Conservation (phyloP, 148 eudicot species). For the Nepenthes mirabilis region DNA sequence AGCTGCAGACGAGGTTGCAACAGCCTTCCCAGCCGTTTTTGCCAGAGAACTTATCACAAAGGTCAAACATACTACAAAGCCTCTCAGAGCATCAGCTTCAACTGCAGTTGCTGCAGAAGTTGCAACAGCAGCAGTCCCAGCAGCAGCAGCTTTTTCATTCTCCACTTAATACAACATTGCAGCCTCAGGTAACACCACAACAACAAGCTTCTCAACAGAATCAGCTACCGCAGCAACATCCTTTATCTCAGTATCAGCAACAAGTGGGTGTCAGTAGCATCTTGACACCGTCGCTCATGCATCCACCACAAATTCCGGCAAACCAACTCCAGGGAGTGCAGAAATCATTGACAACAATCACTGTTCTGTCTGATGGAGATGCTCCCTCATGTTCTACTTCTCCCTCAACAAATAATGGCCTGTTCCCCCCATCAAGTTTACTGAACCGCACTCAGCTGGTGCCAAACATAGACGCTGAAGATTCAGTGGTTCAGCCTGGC, state of each 20-base stretch:
- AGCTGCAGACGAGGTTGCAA: slow-evolving; percentile 24
- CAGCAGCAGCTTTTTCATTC: slow-evolving; percentile 31
- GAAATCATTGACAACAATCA: slow-evolving; percentile 21
- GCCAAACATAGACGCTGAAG: slow-evolving; percentile 28
- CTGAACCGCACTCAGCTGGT: slow-evolving; percentile 38
- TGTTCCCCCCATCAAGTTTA: slow-evolving; percentile 39
- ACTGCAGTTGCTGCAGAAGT: slow-evolving; percentile 5
- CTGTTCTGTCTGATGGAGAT: slow-evolving; percentile 53
- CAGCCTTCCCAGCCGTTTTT: slow-evolving; percentile 35
- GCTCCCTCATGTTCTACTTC: slow-evolving; percentile 90
- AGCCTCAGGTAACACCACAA: slow-evolving; percentile 20
- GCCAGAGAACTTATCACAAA: slow-evolving; percentile 42
- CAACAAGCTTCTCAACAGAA: slow-evolving; percentile 31
- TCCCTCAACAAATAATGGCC: slow-evolving; percentile 69
- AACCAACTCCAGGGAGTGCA: slow-evolving; percentile 56
- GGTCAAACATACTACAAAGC: slow-evolving; percentile 39
- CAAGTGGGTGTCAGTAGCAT: slow-evolving; percentile 30
- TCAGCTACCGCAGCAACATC: slow-evolving; percentile 37
- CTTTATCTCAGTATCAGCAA: slow-evolving; percentile 40
- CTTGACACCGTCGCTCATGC: slow-evolving; percentile 41
- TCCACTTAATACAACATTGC: slow-evolving; percentile 19
- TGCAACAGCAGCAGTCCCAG: slow-evolving; percentile 2
- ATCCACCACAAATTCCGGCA: slow-evolving; percentile 32
- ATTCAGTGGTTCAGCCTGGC: slow-evolving; percentile 35
- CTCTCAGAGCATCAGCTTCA: slow-evolving; percentile 25